A percentile compares a stretch with the other conserved stretches of the same genome.
Evolutionary conservation across 2,329 filamentous ascomycete genomes (phyloP).

Genomic region (Fusarium temperatum): DNA sequence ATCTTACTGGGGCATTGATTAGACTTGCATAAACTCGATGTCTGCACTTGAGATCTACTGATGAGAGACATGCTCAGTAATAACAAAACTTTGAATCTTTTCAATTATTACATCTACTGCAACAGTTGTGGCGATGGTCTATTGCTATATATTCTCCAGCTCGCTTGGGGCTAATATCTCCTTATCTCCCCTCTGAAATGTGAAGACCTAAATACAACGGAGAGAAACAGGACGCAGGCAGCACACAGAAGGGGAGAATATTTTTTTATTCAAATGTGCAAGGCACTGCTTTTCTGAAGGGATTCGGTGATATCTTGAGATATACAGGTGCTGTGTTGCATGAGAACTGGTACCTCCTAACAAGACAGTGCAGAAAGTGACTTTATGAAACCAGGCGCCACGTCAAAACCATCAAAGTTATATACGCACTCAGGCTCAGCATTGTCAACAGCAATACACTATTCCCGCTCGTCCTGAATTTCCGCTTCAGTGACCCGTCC

Average conservation of each 20-base stretch:
- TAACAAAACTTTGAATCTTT: too few relatives aligned
- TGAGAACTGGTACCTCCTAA: not conserved
- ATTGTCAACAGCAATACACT: constrained; percentile 66
- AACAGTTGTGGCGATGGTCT: not conserved
- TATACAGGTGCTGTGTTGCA: not conserved
- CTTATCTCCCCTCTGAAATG: not conserved
- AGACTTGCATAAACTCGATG: not conserved
- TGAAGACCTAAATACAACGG: too few relatives aligned
- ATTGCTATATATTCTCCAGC: not conserved
- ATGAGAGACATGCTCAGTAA: not conserved
- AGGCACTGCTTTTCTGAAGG: not conserved
- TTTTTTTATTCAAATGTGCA: not conserved
- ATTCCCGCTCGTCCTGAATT: constrained; percentile 72
- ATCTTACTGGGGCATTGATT: not conserved
- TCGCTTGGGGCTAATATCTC: too few relatives aligned
- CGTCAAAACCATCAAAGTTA: constrained; percentile 65
- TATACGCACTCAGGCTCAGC: constrained; percentile 67
- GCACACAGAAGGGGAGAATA: not conserved
- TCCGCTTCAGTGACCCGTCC: constrained; percentile 53
- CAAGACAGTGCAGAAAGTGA: not conserved
- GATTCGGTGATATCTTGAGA: not conserved
- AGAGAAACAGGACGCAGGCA: not conserved
- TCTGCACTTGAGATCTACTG: not conserved
- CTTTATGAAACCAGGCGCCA: constrained; percentile 52
- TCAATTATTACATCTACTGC: too few relatives aligned